These are phyloP conservation scores for Xanthoconium separans DNA, from an alignment of 1,284 basidiomycete species.

Conservation along the genomic window DNA sequence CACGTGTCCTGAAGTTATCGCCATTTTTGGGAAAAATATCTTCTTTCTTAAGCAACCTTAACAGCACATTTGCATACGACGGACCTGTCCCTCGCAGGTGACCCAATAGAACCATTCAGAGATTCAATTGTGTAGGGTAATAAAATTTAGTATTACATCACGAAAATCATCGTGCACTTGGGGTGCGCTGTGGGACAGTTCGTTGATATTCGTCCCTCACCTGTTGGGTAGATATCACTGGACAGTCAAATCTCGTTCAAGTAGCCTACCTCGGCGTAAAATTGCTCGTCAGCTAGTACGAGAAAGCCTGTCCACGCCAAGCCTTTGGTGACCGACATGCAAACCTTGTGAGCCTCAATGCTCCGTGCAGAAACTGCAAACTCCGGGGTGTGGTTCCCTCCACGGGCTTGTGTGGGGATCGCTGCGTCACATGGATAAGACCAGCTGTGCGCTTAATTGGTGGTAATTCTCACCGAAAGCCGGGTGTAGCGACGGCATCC, in stretches of 20 bases:
- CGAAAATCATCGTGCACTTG: slow-evolving; percentile 7
- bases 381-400: slow-evolving; percentile 66
- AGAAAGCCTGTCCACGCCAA: slow-evolving; percentile 61
- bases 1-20: slow-evolving; percentile 11
- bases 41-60: background rate
- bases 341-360: slow-evolving; percentile 58
- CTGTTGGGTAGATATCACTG: slow-evolving; percentile 20
- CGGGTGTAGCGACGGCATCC: slow-evolving; percentile 64
- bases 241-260: background rate
- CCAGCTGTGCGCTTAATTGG: slow-evolving; percentile 6
- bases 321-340: slow-evolving; percentile 56
- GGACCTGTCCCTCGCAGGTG: background rate
- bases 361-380: slow-evolving; percentile 63
- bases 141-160: slow-evolving; percentile 19
- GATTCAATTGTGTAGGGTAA: slow-evolving; percentile 9
- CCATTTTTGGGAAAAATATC: slow-evolving; percentile 2
- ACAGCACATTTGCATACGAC: background rate
- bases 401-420: slow-evolving; percentile 60
- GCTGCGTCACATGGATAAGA: slow-evolving; percentile 37
- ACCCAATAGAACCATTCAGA: slow-evolving; percentile 14
- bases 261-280: slow-evolving; percentile 49
- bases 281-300: slow-evolving; percentile 55
- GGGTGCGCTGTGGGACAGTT: slow-evolving; percentile 6
- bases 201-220: slow-evolving; percentile 33
- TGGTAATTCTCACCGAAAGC: slow-evolving; percentile 45